These are phyloP conservation scores for Aspergillus novoparasiticus DNA, from an alignment of 2,329 filamentous ascomycete species.

Conservation along the genomic window DNA sequence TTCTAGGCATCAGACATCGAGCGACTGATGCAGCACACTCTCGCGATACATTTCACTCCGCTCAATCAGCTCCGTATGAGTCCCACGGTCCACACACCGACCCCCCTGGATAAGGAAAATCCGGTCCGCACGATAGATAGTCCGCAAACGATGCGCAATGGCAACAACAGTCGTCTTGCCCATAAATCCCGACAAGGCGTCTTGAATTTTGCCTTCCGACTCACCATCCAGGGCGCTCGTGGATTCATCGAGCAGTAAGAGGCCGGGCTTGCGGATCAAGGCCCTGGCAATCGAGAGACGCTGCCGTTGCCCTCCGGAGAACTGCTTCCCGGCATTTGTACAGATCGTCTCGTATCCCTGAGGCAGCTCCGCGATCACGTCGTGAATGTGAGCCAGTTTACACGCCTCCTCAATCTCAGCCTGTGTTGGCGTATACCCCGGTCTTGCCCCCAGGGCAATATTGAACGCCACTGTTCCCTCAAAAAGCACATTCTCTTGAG, in stretches of 20 bases:
- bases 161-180: constrained; percentile 40
- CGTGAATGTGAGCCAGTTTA: constrained; percentile 68
- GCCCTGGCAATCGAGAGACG: constrained; percentile 60
- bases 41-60: constrained; percentile 39
- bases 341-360: constrained; percentile 65
- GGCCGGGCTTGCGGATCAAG: constrained; percentile 54
- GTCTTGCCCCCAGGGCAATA: constrained; percentile 47
- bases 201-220: constrained; percentile 37
- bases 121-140: constrained; percentile 68
- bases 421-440: constrained; percentile 56
- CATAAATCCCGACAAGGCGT: neutral
- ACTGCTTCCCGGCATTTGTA: constrained; percentile 55
- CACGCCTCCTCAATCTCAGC: constrained; percentile 68
- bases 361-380: constrained; percentile 64
- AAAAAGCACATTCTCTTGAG: constrained; percentile 51
- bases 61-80: constrained; percentile 60
- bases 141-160: constrained; percentile 43
- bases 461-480: constrained; percentile 51
- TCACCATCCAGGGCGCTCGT: constrained; percentile 61
- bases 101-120: constrained; percentile 77
- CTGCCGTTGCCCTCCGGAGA: constrained; percentile 62
- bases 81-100: constrained; percentile 61
- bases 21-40: constrained; percentile 37
- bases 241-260: constrained; percentile 62
- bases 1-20: constrained; percentile 14